These are phyloP conservation scores for Pseudogymnoascus sp. DNA, from an alignment of 2,329 filamentous ascomycete species.

Conservation along the genomic window DNA sequence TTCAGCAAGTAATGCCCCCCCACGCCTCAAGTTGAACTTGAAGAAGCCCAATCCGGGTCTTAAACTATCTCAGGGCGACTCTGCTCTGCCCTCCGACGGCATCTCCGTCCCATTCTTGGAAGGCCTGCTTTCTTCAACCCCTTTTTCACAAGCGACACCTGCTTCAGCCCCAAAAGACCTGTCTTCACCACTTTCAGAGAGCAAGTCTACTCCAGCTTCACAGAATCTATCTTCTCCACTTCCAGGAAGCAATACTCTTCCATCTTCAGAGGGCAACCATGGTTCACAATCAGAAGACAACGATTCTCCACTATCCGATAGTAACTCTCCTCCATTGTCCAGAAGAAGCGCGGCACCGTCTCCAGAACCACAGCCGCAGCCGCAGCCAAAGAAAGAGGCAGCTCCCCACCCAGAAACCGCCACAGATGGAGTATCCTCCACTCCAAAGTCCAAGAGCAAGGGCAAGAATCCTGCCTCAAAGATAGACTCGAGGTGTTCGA, in stretches of 20 bases:
- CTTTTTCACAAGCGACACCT: neutral
- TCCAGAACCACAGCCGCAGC: neutral
- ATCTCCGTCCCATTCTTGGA: neutral
- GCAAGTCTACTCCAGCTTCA: neutral
- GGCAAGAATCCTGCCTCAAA: neutral
- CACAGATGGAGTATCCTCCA: neutral
- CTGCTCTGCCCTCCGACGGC: neutral
- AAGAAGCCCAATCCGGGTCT: neutral
- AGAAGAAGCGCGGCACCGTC: neutral
- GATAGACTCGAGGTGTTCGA: too few relatives aligned
- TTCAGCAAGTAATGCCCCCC: neutral
- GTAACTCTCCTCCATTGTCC: neutral
- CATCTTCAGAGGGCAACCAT: neutral
- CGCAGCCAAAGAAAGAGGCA: neutral
- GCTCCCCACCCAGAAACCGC: neutral
- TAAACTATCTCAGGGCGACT: neutral
- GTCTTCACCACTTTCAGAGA: neutral
- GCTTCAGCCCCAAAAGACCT: neutral
- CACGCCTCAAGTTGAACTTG: neutral
- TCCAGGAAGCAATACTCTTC: neutral
- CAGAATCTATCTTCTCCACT: neutral
- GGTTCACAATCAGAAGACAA: neutral
- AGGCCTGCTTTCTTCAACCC: neutral
- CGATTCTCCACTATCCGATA: neutral
- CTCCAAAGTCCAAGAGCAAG: neutral